A percentile compares a stretch with the other conserved stretches of the same genome.
Conservation (phyloP, 1,284 basidiomycete species). For the Melampsora americana region DNA sequence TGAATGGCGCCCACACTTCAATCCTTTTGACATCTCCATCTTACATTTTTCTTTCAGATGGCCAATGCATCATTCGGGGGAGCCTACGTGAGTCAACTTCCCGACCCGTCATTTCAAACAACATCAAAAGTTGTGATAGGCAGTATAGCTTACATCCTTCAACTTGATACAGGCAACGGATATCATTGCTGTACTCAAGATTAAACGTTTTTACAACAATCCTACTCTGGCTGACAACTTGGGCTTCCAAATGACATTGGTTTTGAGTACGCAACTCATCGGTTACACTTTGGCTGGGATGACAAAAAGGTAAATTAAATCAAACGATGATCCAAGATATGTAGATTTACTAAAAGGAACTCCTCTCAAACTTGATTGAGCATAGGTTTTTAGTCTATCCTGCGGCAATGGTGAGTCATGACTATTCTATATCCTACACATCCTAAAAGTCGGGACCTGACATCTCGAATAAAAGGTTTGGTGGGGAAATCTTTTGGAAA, state of each 20-base stretch:
- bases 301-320: slow-evolving; percentile 47
- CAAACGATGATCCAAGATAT: background rate
- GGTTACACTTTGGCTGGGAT: slow-evolving; percentile 60
- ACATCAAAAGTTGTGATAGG: background rate
- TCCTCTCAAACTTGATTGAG: background rate
- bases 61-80: slow-evolving; percentile 43
- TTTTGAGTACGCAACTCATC: slow-evolving; percentile 58
- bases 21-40: background rate
- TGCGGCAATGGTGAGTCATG: slow-evolving; percentile 26
- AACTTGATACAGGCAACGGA: slow-evolving; percentile 20
- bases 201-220: slow-evolving; percentile 36
- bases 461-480: slow-evolving; percentile 15
- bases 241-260: slow-evolving; percentile 49
- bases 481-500: slow-evolving; percentile 40
- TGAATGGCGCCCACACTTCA: background rate
- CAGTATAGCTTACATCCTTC: background rate
- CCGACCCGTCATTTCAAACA: background rate
- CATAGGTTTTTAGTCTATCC: slow-evolving; percentile 41
- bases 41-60: slow-evolving; percentile 14
- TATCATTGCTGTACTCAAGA: slow-evolving; percentile 32
- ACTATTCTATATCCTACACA: background rate
- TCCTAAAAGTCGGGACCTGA: background rate
- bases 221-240: slow-evolving; percentile 11
- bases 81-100: slow-evolving; percentile 28
- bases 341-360: background rate